Evolutionary conservation across 495 filamentous ascomycete genomes (phyloP), one percentile per base, ranked within the genome.

Genomic region (Aspergillus incahuasiensis): DNA sequence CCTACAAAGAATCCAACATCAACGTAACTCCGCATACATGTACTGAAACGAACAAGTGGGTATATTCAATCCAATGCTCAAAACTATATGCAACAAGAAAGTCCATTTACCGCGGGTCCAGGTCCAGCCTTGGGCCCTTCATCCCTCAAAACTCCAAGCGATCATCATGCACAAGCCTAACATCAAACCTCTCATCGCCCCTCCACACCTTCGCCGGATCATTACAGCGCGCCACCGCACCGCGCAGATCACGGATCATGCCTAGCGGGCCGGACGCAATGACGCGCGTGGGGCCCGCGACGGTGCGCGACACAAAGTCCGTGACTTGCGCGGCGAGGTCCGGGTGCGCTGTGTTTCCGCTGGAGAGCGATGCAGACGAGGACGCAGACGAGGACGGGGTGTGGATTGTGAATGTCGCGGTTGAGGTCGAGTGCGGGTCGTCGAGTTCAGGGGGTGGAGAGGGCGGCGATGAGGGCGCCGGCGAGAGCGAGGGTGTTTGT

Each of bases 251-350:
- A 2, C 68, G 72, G 3, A 84, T 76, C 79, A 87, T 82, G 1
- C 69, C 74, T n/a, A 73, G 68, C 18, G 86, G 85, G 16, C 85
- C 85, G 58, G 82, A 86, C 0, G 74, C 84, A 60, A 86, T 70
- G 0, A 88, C 81, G 11, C 73, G 64, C 1, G 80, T 82, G 6
- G 76, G 71, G 0, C 82, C 82, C 2, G 41, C 34, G 0, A 63
- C 53, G 0, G 68, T 68, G 28, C 60, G 60, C 0, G 52, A 38
- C 11, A 74, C 43, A 51, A 78, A 77, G 9, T 58, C 60, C 7
- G 40, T 48, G 6, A 75, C 51, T n/a, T 70, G 43, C 0, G 38
- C 39, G 1, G 35, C 49, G 7, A 73, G 39, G 30, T 64, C 51
- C 2, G 76, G 74, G 60, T 75, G 18, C 18, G 21, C 9, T 4